Evolutionary conservation across 208 protist species (phyloP), one percentile per base, ranked within the genome.

Genomic region (Trypanosoma congolense): DNA sequence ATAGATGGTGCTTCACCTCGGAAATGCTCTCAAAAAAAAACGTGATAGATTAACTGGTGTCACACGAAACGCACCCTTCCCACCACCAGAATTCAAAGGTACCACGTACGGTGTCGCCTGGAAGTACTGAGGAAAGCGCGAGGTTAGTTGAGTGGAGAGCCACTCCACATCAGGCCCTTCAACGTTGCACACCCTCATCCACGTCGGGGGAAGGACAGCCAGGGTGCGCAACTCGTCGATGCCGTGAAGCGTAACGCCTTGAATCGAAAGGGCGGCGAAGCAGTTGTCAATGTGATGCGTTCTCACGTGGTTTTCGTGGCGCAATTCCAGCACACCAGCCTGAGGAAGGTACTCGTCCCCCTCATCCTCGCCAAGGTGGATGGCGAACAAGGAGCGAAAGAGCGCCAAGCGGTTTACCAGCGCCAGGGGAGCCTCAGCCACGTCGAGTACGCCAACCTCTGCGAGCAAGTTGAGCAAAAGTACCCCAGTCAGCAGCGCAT

Each of bases 401-500:
- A 87, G 46, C 28, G 80, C 71, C 25, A 83, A 42, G 25, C 74
- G 73, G 62, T 87, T 80, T 30, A 56, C 33, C 22, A 78, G 24
- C 19, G 67, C 48, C 16, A 56, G 26, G 6, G 72, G 65, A 12
- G 59, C 73, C 10, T 19, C 66, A 26, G 40, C 33, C 3, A 72
- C 43, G 14, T 48, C 35, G 41, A 57, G 49, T 14, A 12, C 35
- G 9, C 76, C 76, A 50, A 77, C 52, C 51, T 84, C 78, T 33
- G 65, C 71, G 43, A 82, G 64, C 41, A 90, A 51, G 46, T 90
- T 80, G 26, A 90, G 65, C 46, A 87, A 60, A 21, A 90, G 56
- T 41, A 62, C 75, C 3, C 79, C 83, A 3, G 83, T 90, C 51
- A 86, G 72, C 10, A 90, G 56, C 4, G 83, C 78, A 41, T 90